Evolutionary conservation across 1,284 basidiomycete species (phyloP), one percentile per base, ranked within the genome.

Genomic region (Chiua sp.): DNA sequence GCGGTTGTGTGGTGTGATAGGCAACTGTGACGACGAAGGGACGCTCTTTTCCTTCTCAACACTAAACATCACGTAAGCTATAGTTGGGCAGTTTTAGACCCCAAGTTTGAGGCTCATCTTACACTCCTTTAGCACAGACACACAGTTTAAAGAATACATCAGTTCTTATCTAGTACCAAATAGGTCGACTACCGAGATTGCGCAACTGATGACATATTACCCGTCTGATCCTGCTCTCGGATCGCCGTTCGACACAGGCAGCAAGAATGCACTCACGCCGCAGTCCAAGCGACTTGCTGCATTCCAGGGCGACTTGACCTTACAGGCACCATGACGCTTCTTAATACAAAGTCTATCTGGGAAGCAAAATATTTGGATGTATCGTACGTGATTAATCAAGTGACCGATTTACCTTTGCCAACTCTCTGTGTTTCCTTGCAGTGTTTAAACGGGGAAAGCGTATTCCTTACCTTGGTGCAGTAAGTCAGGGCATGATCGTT

Each of bases 1-100:
- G n/a, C n/a, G n/a, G n/a, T n/a, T n/a, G n/a, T n/a, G n/a, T n/a
- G n/a, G n/a, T n/a, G n/a, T 68, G 80, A 32, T 73, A 48, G 78
- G 79, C 23, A 76, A 81, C 56, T 80, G 78, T 57, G 82, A 84
- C 54, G 84, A 85, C 56, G 83, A 85, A 68, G 84, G 83, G n/a
- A 84, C 84, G 0, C 84, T 85, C 63, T 75, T 81, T 0, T 63
- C 85, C 11, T 72, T 80, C 26, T 26, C 26, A 77, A 15, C 65
- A 13, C 55, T 77, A 26, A 26, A 26, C 37, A 81, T 83, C 64
- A 81, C 55, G 54, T 47, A 35, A 33, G 57, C 13, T 26, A 11
- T 30, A 26, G 37, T 39, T 39, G 8, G 16, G 37, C 37, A 15
- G 15, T 3, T 22, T 18, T 16, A 1, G 4, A 59, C 6, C 16